Base-by-base conservation (phyloP, 371 early-diverging fungal genomes). In the Mortierella sp. region DNA sequence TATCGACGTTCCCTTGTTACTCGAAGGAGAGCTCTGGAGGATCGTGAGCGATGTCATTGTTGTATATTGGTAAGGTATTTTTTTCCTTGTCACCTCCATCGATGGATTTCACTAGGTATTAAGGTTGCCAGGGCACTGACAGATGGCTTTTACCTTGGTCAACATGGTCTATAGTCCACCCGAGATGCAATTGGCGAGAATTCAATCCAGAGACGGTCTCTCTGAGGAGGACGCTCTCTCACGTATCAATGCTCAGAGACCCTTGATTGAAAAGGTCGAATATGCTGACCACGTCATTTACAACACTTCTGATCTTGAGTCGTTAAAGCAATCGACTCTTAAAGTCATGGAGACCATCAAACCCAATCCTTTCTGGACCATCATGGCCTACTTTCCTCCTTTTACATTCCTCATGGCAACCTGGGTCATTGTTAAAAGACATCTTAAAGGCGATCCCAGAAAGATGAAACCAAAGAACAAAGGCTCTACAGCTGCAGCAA, bases 1-100 rank as follows among this genome's bases (percentile, higher is more conserved):
- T 2, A 85, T 98, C 28, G 99, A 98, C 83, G 95, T 95, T 1
- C 98, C 99, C 20, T 85, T 98, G 59, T 86, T 98, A 68, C 92
- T 95, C 69, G 99, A 98, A 74, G 89, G 92, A 35, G 91, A 93
- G 11, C 76, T 97, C 70, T 89, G 95, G 79, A 83, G 87, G 54
- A 91, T 92, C 64, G 92, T 96, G 61, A 88, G 90, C 40, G 78
- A 85, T 0, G 91, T 90, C 5, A 87, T 94, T 14, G 97, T 98
- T 4, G 94, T 98, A 1, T 96, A 91, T 71, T 93, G 94, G 94
- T 93, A 87, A 70, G 84, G 37, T 45, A 20, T 18, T 24, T 4
- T 43, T n/a, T 12, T 30, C 52, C 24, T 62, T 37, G 11, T 30
- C 28, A 0, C n/a, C 14, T 11, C 11, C 11, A 16, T 43, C 43